Evolutionary conservation across 75 land plant genomes (phyloP).

Genomic region (Picea glauca): DNA sequence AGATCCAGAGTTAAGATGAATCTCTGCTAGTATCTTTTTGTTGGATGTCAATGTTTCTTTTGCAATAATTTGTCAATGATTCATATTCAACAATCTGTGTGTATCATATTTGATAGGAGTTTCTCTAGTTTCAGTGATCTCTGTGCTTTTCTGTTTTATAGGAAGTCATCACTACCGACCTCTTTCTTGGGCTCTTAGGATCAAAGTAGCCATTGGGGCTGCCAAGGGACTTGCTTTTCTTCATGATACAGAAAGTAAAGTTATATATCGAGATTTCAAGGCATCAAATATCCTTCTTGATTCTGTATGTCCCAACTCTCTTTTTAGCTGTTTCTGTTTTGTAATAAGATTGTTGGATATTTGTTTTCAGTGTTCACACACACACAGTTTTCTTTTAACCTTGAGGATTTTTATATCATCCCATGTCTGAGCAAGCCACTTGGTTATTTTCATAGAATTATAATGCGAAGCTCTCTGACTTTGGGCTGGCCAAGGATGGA

Average conservation of each 20-base stretch:
- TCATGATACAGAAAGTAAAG: constrained; percentile 16
- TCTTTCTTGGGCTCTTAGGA: constrained; percentile 26
- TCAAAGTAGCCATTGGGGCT: constrained; percentile 25
- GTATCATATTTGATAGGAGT: too few species aligned
- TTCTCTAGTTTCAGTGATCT: neutral
- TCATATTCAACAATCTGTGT: too few species aligned
- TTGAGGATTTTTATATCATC: neutral
- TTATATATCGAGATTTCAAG: constrained; percentile 27
- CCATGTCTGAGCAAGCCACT: neutral
- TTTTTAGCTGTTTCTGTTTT: neutral
- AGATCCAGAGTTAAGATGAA: too few species aligned
- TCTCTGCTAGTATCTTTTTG: too few species aligned
- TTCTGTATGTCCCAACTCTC: constrained; percentile 11
- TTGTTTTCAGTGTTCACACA: neutral
- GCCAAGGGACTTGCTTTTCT: constrained; percentile 34
- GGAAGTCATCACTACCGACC: constrained; percentile 8
- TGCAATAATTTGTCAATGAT: too few species aligned
- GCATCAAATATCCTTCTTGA: constrained; percentile 23
- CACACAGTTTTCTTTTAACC: neutral
- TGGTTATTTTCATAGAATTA: constrained; percentile 10
- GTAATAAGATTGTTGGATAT: neutral
- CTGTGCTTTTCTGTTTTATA: neutral
- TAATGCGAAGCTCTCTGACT: constrained; percentile 36
- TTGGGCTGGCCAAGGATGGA: constrained; percentile 36
- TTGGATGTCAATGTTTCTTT: too few species aligned